phyloP scores from a whole-genome alignment of 2,329 filamentous ascomycete genomes.

The Aureobasidium melanogenum region DNA sequence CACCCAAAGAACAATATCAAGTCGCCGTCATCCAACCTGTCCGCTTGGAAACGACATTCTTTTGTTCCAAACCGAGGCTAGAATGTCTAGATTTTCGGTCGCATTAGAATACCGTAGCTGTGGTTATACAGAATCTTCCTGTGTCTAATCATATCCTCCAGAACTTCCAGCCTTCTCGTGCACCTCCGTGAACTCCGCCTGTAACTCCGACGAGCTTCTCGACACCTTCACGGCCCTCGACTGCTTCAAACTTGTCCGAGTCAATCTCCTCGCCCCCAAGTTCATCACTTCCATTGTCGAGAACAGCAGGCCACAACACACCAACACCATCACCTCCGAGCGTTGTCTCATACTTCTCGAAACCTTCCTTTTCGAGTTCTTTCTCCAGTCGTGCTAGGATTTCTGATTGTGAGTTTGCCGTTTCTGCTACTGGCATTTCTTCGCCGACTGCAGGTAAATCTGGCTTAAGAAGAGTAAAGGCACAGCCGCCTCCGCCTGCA shows the following conservation, averaged over 20 bases:
- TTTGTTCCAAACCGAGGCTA: not conserved
- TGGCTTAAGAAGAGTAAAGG: constrained; percentile 79
- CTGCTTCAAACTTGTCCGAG: constrained; percentile 76
- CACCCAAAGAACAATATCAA: constrained; percentile 7
- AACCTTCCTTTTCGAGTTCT: constrained; percentile 53
- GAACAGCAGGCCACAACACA: constrained; percentile 83
- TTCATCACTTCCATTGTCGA: constrained; percentile 75
- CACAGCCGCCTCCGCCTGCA: constrained; percentile 89
- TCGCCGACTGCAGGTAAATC: constrained; percentile 25
- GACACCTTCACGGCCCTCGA: constrained; percentile 74
- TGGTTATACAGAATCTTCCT: not conserved
- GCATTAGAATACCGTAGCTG: not conserved
- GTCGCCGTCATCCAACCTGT: not conserved
- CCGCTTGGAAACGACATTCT: not conserved
- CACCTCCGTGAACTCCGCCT: constrained; percentile 16
- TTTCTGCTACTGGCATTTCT: constrained; percentile 1
- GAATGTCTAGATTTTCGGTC: no score
- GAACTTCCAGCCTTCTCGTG: constrained; percentile 27
- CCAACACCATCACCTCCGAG: constrained; percentile 90
- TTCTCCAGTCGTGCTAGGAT: constrained; percentile 53
- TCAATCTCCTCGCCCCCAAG: constrained; percentile 89
- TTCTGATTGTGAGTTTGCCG: not conserved
- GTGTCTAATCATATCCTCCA: constrained; percentile 20
- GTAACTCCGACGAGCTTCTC: constrained; percentile 75
- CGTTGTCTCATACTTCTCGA: constrained; percentile 77